Evolutionary conservation across 208 protist species (phyloP).

Genomic region (Wallacemonas rigidus): DNA sequence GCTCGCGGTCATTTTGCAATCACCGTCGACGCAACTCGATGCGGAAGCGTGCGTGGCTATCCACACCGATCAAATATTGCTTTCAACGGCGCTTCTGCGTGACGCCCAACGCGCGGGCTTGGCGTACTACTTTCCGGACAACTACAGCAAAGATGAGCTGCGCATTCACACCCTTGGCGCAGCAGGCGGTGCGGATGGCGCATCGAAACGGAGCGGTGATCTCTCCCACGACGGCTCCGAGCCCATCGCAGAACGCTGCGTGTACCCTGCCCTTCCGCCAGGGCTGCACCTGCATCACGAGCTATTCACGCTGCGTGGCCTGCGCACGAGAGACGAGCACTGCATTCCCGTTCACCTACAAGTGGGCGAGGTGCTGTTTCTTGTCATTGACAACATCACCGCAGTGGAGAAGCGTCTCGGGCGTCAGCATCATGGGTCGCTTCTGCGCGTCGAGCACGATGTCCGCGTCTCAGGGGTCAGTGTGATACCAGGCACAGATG

Average conservation of each 20-base stretch:
- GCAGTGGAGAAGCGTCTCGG: slow-evolving; percentile 25
- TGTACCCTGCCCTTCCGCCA: slow-evolving; percentile 50
- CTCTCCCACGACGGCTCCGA: neutral
- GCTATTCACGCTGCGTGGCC: slow-evolving; percentile 66
- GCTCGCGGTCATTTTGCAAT: slow-evolving; percentile 55
- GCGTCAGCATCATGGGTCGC: slow-evolving; percentile 6
- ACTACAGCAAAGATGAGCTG: slow-evolving; percentile 29
- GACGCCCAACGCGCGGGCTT: slow-evolving; percentile 54
- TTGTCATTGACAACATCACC: slow-evolving; percentile 57
- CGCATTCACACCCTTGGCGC: neutral
- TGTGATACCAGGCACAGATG: neutral
- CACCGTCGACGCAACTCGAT: slow-evolving; percentile 55
- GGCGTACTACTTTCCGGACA: slow-evolving; percentile 80
- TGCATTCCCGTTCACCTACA: slow-evolving; percentile 49
- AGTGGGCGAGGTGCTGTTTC: slow-evolving; percentile 64
- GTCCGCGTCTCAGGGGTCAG: neutral
- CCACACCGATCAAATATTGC: slow-evolving; percentile 82
- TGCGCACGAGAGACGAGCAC: slow-evolving; percentile 51
- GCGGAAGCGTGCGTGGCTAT: slow-evolving; percentile 78
- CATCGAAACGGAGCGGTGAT: neutral
- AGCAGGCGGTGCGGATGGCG: neutral
- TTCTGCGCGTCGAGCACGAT: neutral
- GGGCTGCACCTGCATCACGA: slow-evolving; percentile 55
- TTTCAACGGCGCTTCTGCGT: slow-evolving; percentile 43
- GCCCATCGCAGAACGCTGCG: neutral